Conservation (phyloP, 495 filamentous ascomycete genomes). For the Daldinia decipiens region DNA sequence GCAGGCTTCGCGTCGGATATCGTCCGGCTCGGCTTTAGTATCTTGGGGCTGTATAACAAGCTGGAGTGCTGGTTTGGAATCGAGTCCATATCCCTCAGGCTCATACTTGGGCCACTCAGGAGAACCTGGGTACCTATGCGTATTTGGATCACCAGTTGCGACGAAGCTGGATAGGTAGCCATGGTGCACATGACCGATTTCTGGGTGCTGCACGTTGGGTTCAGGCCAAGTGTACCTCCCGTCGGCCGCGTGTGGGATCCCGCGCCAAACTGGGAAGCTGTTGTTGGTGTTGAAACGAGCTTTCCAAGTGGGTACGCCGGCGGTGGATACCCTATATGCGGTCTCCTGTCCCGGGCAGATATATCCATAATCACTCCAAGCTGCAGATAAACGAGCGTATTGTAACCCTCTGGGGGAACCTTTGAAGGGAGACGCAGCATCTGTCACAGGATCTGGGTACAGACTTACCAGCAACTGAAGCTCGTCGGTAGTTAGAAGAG, state of each 20-base stretch:
- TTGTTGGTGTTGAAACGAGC: slow-evolving; percentile 56
- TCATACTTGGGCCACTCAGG: slow-evolving; percentile 42
- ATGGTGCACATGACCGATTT: slow-evolving; percentile 57
- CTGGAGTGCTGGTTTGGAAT: slow-evolving; percentile 38
- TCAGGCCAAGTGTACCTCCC: slow-evolving; percentile 51
- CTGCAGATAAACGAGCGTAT: slow-evolving; percentile 66
- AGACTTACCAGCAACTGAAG: slow-evolving; percentile 61
- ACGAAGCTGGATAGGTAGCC: slow-evolving; percentile 65
- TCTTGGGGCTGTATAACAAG: slow-evolving; percentile 36
- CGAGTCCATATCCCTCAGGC: slow-evolving; percentile 36
- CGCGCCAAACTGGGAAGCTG: slow-evolving; percentile 61
- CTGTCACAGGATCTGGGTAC: slow-evolving; percentile 65
- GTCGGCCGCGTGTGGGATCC: slow-evolving; percentile 61
- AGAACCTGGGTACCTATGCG: slow-evolving; percentile 28
- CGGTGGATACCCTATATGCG: slow-evolving; percentile 59
- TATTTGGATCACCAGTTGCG: slow-evolving; percentile 60
- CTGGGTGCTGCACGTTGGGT: slow-evolving; percentile 54
- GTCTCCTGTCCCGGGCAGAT: slow-evolving; percentile 71
- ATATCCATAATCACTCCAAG: slow-evolving; percentile 72
- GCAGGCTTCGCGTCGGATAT: slow-evolving; percentile 38
- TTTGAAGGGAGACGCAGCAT: slow-evolving; percentile 37
- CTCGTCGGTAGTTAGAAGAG: slow-evolving; percentile 56
- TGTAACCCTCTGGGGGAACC: slow-evolving; percentile 58
- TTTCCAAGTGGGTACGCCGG: slow-evolving; percentile 47
- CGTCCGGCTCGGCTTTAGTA: slow-evolving; percentile 35